phyloP scores from a whole-genome alignment of 2,329 filamentous ascomycete genomes.

The Claviceps sp. region DNA sequence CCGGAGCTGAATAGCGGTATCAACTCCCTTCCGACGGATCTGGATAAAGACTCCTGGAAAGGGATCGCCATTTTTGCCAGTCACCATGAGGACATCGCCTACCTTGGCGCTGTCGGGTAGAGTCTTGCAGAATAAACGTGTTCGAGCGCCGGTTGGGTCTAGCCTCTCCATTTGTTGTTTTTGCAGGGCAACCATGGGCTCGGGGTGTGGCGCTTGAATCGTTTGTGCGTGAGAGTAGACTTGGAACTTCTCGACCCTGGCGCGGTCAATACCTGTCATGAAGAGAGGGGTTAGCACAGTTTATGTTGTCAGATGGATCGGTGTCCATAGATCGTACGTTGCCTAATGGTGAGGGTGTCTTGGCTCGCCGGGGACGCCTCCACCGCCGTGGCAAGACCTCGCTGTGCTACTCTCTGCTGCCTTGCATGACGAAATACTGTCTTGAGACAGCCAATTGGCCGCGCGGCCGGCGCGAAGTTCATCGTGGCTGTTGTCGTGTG shows the following conservation, averaged over 20 bases:
- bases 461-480: slow-evolving; percentile 49
- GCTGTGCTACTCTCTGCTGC: slow-evolving; percentile 29
- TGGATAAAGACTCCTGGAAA: slow-evolving; percentile 82
- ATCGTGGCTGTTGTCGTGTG: slow-evolving; percentile 22
- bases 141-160: slow-evolving; percentile 75
- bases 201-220: slow-evolving; percentile 40
- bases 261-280: slow-evolving; percentile 19
- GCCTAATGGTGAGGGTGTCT: slow-evolving; percentile 18
- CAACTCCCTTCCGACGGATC: slow-evolving; percentile 75
- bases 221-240: slow-evolving; percentile 44
- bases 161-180: slow-evolving; percentile 57
- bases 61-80: slow-evolving; percentile 66
- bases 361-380: slow-evolving; percentile 10
- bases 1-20: slow-evolving; percentile 76
- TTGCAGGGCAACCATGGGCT: slow-evolving; percentile 57
- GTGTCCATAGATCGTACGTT: slow-evolving; percentile 20
- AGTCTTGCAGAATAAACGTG: slow-evolving; percentile 62
- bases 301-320: too few species aligned
- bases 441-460: slow-evolving; percentile 61
- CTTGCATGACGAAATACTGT: slow-evolving; percentile 45
- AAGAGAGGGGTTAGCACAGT: slow-evolving; percentile 7
- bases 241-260: slow-evolving; percentile 29
- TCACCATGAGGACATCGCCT: slow-evolving; percentile 86
- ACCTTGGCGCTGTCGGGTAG: slow-evolving; percentile 70
- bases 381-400: slow-evolving; percentile 34